A percentile compares a stretch with the other conserved stretches of the same genome.
Evolutionary conservation across 2,329 filamentous ascomycete species (phyloP).

Genomic region (Chrysoporthe deuterocubensis): DNA sequence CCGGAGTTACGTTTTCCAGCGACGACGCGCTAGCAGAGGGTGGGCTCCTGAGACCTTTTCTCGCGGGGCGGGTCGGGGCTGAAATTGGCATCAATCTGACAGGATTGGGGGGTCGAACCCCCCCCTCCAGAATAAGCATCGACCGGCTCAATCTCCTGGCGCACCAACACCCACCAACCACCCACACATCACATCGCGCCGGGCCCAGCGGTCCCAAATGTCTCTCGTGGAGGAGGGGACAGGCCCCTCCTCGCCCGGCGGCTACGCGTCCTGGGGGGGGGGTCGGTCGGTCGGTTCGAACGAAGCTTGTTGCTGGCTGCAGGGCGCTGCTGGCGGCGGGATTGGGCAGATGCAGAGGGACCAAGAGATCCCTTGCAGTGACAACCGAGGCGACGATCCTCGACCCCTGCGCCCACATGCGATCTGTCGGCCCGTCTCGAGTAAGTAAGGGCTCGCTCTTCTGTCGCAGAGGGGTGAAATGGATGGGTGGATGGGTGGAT

Average conservation of each 20-base stretch:
- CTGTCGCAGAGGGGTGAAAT: too few species aligned
- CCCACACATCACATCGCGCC: too few species aligned
- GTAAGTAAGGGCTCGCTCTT: too few species aligned
- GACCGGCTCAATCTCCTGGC: too few species aligned
- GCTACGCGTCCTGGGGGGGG: neutral
- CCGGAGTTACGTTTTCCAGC: neutral
- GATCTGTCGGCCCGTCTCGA: conserved; percentile 3
- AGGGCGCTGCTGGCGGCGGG: neutral
- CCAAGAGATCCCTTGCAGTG: conserved; percentile 7
- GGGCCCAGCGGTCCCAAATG: neutral
- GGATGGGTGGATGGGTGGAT: neutral
- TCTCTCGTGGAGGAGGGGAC: neutral
- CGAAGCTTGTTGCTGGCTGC: neutral
- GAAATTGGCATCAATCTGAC: conserved; percentile 2
- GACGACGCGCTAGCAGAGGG: neutral
- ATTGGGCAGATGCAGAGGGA: neutral
- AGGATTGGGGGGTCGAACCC: neutral
- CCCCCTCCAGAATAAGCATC: too few species aligned
- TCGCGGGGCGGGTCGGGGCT: neutral
- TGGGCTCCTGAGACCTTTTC: neutral
- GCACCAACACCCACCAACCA: too few species aligned
- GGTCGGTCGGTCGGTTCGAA: too few species aligned
- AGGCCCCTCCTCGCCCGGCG: neutral
- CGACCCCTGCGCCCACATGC: conserved; percentile 1
- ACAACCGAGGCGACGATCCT: conserved; percentile 7